Percentiles rank a stretch among this genome's conserved stretches.
These are phyloP conservation scores for Yamadazyma triangularis DNA, from an alignment of 1,139 yeast genomes.

Conservation along the genomic window DNA sequence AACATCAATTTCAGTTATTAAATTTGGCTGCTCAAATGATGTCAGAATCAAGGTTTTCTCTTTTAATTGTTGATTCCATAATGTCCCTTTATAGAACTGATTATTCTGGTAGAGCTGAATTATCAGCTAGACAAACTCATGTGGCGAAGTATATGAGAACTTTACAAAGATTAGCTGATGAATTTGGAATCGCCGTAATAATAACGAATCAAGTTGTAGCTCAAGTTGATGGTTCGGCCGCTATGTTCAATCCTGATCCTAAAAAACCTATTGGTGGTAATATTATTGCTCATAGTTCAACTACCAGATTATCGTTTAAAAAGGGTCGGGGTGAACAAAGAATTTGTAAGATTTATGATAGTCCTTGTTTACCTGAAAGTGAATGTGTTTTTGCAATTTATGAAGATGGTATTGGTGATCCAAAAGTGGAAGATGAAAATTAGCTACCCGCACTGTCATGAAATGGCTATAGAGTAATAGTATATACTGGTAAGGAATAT, in stretches of 20 bases:
- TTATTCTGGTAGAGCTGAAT: constrained; percentile 92
- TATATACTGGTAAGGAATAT: too few relatives aligned
- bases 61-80: constrained; percentile 89
- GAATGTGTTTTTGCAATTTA: constrained; percentile 94
- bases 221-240: constrained; percentile 89
- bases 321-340: constrained; percentile 92
- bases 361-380: constrained; percentile 93
- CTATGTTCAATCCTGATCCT: constrained; percentile 91
- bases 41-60: constrained; percentile 81
- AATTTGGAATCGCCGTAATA: constrained; percentile 97
- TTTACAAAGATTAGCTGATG: constrained; percentile 90
- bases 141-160: constrained; percentile 92
- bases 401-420: constrained; percentile 97
- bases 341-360: constrained; percentile 89
- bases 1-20: constrained; percentile 83
- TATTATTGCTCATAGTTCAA: constrained; percentile 94
- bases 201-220: constrained; percentile 98
- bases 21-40: constrained; percentile 94
- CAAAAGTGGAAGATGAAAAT: constrained; percentile 66
- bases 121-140: constrained; percentile 91
- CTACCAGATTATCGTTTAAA: constrained; percentile 83
- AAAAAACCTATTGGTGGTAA: constrained; percentile 99
- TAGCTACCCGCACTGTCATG: too few relatives aligned
- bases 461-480: too few relatives aligned
- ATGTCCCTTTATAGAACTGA: constrained; percentile 97